A percentile compares a stretch with the other conserved stretches of the same genome.
phyloP scores from a whole-genome alignment of 192 early-diverging fungal species.

The Linderina pennispora region DNA sequence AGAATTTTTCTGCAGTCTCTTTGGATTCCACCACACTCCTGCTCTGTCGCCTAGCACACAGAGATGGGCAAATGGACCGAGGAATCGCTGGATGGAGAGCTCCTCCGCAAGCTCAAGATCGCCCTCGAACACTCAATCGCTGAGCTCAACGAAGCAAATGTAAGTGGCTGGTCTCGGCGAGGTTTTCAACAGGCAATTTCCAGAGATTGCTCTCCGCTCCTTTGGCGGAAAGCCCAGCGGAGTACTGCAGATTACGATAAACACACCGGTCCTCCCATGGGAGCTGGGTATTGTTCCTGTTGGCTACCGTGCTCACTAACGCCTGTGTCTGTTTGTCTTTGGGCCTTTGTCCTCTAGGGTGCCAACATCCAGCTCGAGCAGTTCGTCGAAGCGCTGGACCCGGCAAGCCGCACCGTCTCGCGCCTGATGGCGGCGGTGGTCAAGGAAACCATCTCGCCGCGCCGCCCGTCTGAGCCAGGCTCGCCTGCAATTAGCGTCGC shows the following conservation, averaged over 20 bases:
- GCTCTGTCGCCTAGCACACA: too few species aligned
- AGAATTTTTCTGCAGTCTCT: too few species aligned
- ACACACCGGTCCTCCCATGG: too few species aligned
- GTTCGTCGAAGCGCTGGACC: constrained; percentile 22
- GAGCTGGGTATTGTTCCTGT: neutral
- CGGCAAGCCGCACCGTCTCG: constrained; percentile 20
- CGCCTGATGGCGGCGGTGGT: constrained; percentile 25
- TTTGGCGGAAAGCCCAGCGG: too few species aligned
- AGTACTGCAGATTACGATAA: too few species aligned
- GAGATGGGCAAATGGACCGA: constrained; percentile 7
- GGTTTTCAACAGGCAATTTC: too few species aligned
- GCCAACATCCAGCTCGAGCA: constrained; percentile 25
- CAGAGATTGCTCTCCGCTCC: too few species aligned
- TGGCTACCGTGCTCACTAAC: neutral
- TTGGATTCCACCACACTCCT: too few species aligned
- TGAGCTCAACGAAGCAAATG: constrained; percentile 21
- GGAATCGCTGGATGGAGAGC: constrained; percentile 6
- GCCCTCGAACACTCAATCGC: constrained; percentile 17
- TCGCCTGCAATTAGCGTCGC: constrained; percentile 21
- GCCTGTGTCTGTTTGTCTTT: neutral
- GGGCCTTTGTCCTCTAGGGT: constrained; percentile 7
- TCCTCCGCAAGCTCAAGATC: constrained; percentile 12
- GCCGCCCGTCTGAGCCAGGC: constrained; percentile 16
- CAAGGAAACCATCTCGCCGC: constrained; percentile 29
- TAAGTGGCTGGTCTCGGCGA: constrained; percentile 6